Evolutionary conservation across 441 rosid species (phyloP), one percentile per base, ranked within the genome.

Genomic region (Populus tomentosa): DNA sequence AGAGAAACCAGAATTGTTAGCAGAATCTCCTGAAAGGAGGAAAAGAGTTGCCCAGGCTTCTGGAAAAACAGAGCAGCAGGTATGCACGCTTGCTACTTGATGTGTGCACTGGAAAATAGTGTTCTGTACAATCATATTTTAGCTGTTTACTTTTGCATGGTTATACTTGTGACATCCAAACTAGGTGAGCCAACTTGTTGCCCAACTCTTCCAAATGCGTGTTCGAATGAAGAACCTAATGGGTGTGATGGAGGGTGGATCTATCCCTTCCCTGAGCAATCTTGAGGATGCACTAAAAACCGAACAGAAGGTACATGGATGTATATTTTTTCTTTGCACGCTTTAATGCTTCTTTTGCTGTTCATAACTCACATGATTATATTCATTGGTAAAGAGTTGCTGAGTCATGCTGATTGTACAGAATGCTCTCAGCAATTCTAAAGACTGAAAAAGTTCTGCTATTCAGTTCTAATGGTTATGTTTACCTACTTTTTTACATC

Each of bases 131-230:
- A 10, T 28, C 42, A 35, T 70, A 33, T 20, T 14, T 75, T 33
- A 10, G 35, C 63, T 72, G 23, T 24, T 14, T 66, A 26, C 28
- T 50, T 69, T 63, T 28, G 30, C 35, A 20, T 78, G 66, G 75
- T 70, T 64, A 75, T 78, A 81, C 28, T 69, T 70, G 24, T 74
- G 42, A 64, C 67, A 67, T 75, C 64, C 56, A 84, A 81, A 68
- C 73, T 33, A 93, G 99, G 99, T 96, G 91, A 91, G 99, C 72
- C 91, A 89, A 90, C 93, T 96, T 78, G 96, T 96, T 72, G 98
- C 99, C 78, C 99, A 94, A 84, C 90, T 96, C 59, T 96, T 94
- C 85, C 98, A 94, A 88, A 96, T 96, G 98, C 94, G 97, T 67
- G 91, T 90, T 59, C 89, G 88, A 6, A 94, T 96, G 99, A 96